These are phyloP conservation scores for Apophysomyces sp. DNA, from an alignment of 371 early-diverging fungal genomes.

Conservation along the genomic window DNA sequence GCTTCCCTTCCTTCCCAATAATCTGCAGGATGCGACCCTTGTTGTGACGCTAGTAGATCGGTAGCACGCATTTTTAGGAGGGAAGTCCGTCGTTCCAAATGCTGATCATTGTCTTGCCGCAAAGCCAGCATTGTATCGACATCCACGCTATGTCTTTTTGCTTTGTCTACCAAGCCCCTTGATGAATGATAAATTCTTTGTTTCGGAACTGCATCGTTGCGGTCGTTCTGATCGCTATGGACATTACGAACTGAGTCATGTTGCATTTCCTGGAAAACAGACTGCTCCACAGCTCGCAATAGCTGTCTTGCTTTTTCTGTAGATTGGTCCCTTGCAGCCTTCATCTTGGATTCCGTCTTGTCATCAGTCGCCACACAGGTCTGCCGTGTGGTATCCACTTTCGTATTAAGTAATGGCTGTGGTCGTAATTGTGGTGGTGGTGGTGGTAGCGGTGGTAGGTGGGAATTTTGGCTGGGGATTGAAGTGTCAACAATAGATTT, in stretches of 20 bases:
- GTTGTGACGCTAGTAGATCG: not conserved
- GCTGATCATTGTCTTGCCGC: constrained; percentile 12
- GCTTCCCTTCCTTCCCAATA: not conserved
- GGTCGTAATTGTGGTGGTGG: no score
- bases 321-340: not conserved
- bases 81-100: constrained; percentile 13
- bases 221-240: not conserved
- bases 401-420: no score
- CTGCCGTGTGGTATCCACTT: no score
- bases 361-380: not conserved
- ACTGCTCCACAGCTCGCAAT: constrained; percentile 9
- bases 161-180: not conserved
- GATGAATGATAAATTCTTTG: not conserved
- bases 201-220: not conserved
- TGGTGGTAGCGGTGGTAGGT: no score
- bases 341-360: not conserved
- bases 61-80: constrained; percentile 10
- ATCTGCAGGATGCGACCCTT: not conserved
- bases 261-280: not conserved
- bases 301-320: constrained; percentile 11
- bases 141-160: constrained; percentile 11
- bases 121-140: constrained; percentile 12
- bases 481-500: no score
- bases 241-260: not conserved
- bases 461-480: no score